Evolutionary conservation across 169 alveolate genomes (phyloP), one percentile per base, ranked within the genome.

Genomic region (Plasmodium malariae): DNA sequence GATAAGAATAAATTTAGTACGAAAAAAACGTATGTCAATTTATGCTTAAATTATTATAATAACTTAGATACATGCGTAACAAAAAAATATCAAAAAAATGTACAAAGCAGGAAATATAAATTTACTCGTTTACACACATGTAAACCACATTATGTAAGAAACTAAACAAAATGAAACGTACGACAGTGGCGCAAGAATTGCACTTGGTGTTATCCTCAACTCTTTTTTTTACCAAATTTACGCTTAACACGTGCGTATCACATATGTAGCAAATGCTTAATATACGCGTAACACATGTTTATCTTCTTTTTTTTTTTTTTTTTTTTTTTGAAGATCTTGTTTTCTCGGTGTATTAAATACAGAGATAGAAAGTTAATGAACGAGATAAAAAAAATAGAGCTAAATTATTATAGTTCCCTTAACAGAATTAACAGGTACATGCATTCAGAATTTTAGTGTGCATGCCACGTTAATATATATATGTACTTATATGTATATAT

Each of bases 121-220:
- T 74, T 59, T 74, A 74, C 88, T 4, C 74, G 88, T 12, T 65
- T 74, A 24, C 88, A 74, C 43, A 74, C 88, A 3, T 74, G 88
- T 36, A 74, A 74, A 49, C 88, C 88, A 7, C 88, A 74, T 63
- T 74, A 74, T 28, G 88, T 74, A 74, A 32, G 88, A 37, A 37
- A 36, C 48, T 7, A 59, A 55, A 59, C n/a, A n/a, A n/a, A n/a
- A n/a, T n/a, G n/a, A n/a, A n/a, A n/a, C n/a, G n/a, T n/a, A n/a
- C n/a, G n/a, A n/a, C n/a, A n/a, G n/a, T n/a, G n/a, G n/a, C n/a
- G n/a, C n/a, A n/a, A n/a, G n/a, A n/a, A n/a, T n/a, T n/a, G n/a
- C n/a, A n/a, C n/a, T n/a, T n/a, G n/a, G n/a, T n/a, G n/a, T n/a
- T n/a, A n/a, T n/a, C n/a, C n/a, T n/a, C n/a, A n/a, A n/a, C n/a